Evolutionary conservation across 208 protist genomes (phyloP).

Genomic region (Leishmania mexicana): DNA sequence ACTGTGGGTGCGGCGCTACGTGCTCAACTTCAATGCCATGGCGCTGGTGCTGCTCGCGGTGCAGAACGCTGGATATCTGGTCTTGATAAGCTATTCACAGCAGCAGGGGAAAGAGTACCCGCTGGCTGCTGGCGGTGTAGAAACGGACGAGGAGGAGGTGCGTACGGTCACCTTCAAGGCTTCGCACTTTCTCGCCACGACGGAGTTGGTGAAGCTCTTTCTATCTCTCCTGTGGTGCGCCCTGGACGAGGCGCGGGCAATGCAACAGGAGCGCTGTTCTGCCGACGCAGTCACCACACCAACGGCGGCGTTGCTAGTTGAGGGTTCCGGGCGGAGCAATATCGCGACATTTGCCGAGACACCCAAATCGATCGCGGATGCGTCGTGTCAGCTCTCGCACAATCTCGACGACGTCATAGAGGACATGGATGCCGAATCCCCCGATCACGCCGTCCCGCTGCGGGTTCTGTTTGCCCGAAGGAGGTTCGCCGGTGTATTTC

Average conservation of each 20-base stretch:
- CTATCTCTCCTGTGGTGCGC: slow-evolving; percentile 17
- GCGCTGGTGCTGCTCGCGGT: slow-evolving; percentile 16
- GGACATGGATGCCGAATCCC: background rate
- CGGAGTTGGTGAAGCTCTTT: slow-evolving; percentile 10
- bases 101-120: background rate
- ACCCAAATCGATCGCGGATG: background rate
- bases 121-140: background rate
- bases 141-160: background rate
- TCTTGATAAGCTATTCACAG: slow-evolving; percentile 21
- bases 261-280: background rate
- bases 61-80: slow-evolving; percentile 24
- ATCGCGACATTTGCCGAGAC: background rate
- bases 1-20: background rate
- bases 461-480: background rate
- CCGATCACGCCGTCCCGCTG: background rate
- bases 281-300: background rate
- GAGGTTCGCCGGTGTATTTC: background rate
- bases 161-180: background rate
- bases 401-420: background rate
- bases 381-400: background rate
- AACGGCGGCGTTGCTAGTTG: background rate
- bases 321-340: background rate
- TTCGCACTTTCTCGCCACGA: slow-evolving; percentile 16
- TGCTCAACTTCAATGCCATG: slow-evolving; percentile 18
- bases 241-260: slow-evolving; percentile 11